A percentile compares a stretch with the other conserved stretches of the same genome.
Conservation (phyloP, 1,284 basidiomycete genomes). For the Agroathelia rolfsii region DNA sequence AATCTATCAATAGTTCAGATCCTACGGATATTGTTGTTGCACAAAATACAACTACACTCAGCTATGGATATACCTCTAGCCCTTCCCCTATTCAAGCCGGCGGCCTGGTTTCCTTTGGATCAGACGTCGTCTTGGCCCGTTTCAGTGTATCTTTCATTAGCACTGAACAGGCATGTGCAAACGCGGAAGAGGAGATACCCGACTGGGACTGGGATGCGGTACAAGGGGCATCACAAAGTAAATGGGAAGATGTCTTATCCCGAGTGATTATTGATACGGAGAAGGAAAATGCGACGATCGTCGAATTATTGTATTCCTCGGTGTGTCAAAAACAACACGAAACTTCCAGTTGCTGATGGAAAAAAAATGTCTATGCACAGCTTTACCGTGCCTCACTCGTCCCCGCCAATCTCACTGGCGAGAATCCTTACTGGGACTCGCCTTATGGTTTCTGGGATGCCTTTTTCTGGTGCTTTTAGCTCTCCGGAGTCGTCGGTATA, state of each 20-base stretch:
- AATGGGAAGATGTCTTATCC: constrained; percentile 34
- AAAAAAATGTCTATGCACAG: constrained; percentile 16
- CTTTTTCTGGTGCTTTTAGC: constrained; percentile 28
- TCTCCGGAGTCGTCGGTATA: too few species aligned
- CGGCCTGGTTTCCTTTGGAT: constrained; percentile 30
- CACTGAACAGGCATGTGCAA: constrained; percentile 32
- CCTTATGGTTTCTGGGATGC: constrained; percentile 36
- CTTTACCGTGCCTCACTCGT: constrained; percentile 40
- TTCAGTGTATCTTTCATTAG: constrained; percentile 38
- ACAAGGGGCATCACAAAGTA: constrained; percentile 23
- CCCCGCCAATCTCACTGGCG: constrained; percentile 40
- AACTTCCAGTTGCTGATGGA: neutral
- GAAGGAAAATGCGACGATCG: constrained; percentile 30
- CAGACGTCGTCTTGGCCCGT: constrained; percentile 25
- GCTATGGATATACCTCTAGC: constrained; percentile 24
- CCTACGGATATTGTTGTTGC: constrained; percentile 27
- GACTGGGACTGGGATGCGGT: constrained; percentile 34
- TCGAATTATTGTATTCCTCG: constrained; percentile 37
- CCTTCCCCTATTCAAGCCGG: constrained; percentile 33
- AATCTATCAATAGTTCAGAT: constrained; percentile 22
- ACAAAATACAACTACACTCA: constrained; percentile 21
- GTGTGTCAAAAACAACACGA: constrained; percentile 15
- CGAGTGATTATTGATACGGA: constrained; percentile 27
- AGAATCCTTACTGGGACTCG: constrained; percentile 35
- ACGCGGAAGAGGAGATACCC: constrained; percentile 36